Base-by-base conservation (phyloP, 805 yeast species). In the Grigorovia transvaalensis region DNA sequence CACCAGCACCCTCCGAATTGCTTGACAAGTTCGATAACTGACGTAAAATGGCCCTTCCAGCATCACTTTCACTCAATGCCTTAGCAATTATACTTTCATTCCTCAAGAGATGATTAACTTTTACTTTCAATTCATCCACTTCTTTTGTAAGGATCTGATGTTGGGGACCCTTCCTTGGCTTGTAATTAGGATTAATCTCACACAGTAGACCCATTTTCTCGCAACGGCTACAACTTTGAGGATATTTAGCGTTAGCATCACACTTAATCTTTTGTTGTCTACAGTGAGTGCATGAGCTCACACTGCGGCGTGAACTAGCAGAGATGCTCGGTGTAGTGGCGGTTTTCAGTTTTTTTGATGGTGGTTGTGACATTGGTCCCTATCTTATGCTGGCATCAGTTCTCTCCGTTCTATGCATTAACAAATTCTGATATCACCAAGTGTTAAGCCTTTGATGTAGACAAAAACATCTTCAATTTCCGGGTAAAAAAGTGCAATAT, bases 221-320 rank as follows among this genome's bases (percentile, higher is more conserved):
- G 69, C 97, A 90, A 54, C 96, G 69, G 17, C 84, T 77, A 66
- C 97, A 90, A 0, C 96, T 85, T 7, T 74, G 72, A 0, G 96
- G 96, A 57, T 78, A 85, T 56, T 83, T 80, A 20, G 85, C 90
- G 2, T 88, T 78, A 1, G 97, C 97, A 64, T 90, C 88, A 69
- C 97, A 90, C 64, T 85, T 85, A 66, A 90, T 88, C 68, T 90
- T 90, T 66, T 89, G 96, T 64, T 90, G 96, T 49, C 97, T 79
- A 64, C 97, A 90, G 65, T 88, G 93, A 0, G 96, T 87, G 64
- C 97, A 90, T 2, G 96, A 85, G 0, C 96, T 88, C 1, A 89
- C 95, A 0, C 96, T n/a, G 17, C 42, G 42, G 15, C 42, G 42
- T 38, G 42, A 15, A 13, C 17, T 15, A 38, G 42, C 17, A 15